phyloP scores from a whole-genome alignment of 1,284 basidiomycete genomes.

The Peniophora sp. region DNA sequence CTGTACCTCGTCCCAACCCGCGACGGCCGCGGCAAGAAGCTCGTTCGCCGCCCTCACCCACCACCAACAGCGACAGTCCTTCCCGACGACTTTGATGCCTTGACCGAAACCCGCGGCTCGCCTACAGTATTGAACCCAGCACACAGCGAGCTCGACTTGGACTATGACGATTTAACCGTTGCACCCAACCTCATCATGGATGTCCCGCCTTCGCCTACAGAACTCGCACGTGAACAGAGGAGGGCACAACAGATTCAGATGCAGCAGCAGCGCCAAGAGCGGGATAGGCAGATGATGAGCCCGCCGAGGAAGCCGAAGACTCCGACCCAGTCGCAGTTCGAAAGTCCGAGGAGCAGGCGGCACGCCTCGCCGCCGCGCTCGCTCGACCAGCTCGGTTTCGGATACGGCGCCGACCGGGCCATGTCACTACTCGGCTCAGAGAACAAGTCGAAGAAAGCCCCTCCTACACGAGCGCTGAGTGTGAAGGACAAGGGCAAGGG shows the following conservation, averaged over 20 bases:
- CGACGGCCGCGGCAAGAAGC: conserved; percentile 14
- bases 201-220: not conserved
- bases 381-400: not conserved
- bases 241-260: not conserved
- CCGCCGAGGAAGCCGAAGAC: not conserved
- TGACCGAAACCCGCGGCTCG: conserved; percentile 27
- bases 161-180: conserved; percentile 23
- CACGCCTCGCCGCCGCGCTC: conserved; percentile 8
- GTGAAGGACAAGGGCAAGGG: conserved; percentile 14
- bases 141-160: conserved; percentile 18
- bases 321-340: not conserved
- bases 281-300: not conserved
- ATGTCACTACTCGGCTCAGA: no score
- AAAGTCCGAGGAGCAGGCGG: not conserved
- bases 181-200: not conserved
- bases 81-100: conserved; percentile 33
- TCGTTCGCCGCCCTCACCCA: conserved; percentile 22
- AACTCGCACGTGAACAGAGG: not conserved
- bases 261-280: not conserved
- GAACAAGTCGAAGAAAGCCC: not conserved
- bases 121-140: conserved; percentile 25
- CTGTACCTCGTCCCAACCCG: conserved; percentile 25
- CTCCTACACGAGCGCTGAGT: conserved; percentile 3
- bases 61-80: conserved; percentile 29
- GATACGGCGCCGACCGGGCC: not conserved